These are phyloP conservation scores for Astrephomene gubernaculifera DNA, from an alignment of 139 green algal species.

Conservation along the genomic window DNA sequence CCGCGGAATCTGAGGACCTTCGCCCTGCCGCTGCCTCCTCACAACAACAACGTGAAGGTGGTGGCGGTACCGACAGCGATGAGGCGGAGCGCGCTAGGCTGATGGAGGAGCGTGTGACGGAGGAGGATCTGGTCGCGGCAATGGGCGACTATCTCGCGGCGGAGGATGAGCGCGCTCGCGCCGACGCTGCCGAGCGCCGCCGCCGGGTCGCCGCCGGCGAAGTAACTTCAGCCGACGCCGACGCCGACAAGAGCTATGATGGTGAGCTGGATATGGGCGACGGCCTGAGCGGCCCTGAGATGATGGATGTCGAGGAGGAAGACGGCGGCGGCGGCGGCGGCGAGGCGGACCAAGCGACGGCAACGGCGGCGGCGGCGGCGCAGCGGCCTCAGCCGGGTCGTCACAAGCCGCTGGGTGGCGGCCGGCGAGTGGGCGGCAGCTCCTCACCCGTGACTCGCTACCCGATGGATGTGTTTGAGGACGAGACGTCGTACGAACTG, in stretches of 20 bases:
- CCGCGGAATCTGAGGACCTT: too few relatives aligned
- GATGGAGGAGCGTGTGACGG: too few relatives aligned
- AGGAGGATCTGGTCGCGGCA: not conserved
- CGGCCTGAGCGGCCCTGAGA: not conserved
- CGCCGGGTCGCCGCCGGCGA: not conserved
- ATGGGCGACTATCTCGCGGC: not conserved
- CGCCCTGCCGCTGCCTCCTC: too few relatives aligned
- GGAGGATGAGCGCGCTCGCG: not conserved
- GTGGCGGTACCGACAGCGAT: not conserved
- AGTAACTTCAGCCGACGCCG: not conserved
- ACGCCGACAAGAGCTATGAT: too few relatives aligned
- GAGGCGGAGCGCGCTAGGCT: not conserved
- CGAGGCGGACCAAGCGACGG: not conserved
- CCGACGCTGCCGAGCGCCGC: not conserved
- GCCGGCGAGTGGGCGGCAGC: conserved; percentile 16
- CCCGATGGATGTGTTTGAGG: conserved; percentile 41
- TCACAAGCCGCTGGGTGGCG: conserved; percentile 27
- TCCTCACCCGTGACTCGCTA: not conserved
- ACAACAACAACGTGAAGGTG: not conserved
- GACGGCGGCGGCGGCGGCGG: not conserved
- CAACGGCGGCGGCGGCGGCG: not conserved
- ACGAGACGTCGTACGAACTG: conserved; percentile 28
- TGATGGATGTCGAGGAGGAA: not conserved
- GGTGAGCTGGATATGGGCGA: not conserved
- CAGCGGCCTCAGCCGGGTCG: not conserved